Evolutionary conservation across 176 grass and related monocot species (phyloP).

Genomic region (Aechmea fasciata): DNA sequence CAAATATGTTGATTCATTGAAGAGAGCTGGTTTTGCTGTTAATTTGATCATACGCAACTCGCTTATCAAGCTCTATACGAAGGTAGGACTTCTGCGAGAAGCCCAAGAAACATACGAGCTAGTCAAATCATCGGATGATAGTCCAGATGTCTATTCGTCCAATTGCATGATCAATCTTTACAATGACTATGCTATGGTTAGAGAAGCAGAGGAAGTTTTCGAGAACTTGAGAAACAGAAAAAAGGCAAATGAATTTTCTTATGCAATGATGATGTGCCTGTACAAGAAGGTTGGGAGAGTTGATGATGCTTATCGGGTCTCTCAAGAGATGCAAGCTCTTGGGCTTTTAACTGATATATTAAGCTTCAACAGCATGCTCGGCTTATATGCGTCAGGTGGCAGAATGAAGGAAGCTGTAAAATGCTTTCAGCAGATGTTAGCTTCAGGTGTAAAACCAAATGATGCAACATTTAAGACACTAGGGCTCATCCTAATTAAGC

Average conservation of each 20-base stretch:
- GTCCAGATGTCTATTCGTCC: slow-evolving; percentile 56
- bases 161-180: slow-evolving; percentile 93
- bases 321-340: slow-evolving; percentile 72
- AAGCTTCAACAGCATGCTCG: slow-evolving; percentile 55
- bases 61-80: slow-evolving; percentile 81
- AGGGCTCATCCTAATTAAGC: slow-evolving; percentile 46
- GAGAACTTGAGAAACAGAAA: slow-evolving; percentile 44
- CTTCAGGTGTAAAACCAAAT: slow-evolving; percentile 42
- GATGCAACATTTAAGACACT: slow-evolving; percentile 72
- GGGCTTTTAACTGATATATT: slow-evolving; percentile 48
- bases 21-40: slow-evolving; percentile 44
- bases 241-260: slow-evolving; percentile 75
- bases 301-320: slow-evolving; percentile 53
- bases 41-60: slow-evolving; percentile 60
- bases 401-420: slow-evolving; percentile 47
- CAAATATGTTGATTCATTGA: slow-evolving; percentile 75
- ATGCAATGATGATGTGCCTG: slow-evolving; percentile 63
- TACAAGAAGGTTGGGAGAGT: slow-evolving; percentile 63
- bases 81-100: slow-evolving; percentile 56
- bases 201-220: slow-evolving; percentile 73
- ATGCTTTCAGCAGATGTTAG: slow-evolving; percentile 71
- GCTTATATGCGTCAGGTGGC: slow-evolving; percentile 47
- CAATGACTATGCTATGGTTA: slow-evolving; percentile 70
- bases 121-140: slow-evolving; percentile 51
- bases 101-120: slow-evolving; percentile 54